Evolutionary conservation across 345 rosid species (phyloP).

Genomic region (Arabidopsis thaliana): DNA sequence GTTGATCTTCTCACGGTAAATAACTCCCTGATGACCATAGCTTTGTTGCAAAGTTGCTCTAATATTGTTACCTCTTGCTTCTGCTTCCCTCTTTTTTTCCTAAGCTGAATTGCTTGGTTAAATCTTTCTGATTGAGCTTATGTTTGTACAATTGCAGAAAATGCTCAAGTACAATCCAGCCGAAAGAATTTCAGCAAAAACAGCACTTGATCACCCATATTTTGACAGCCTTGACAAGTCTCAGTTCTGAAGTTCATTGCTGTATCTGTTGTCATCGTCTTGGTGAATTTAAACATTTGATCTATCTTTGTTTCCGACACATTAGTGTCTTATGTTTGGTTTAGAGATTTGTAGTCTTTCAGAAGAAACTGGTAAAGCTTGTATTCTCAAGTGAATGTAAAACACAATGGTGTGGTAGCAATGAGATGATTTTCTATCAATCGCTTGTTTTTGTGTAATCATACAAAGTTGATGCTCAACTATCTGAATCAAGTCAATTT

Average conservation of each 20-base stretch:
- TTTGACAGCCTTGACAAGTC: constrained; percentile 92
- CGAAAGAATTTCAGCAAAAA: constrained; percentile 86
- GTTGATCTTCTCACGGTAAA: constrained; percentile 83
- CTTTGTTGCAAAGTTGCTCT: not conserved
- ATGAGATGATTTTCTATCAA: not conserved
- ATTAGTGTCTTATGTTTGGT: constrained; percentile 16
- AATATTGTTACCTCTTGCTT: constrained; percentile 12
- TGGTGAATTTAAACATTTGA: constrained; percentile 49
- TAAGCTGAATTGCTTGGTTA: not conserved
- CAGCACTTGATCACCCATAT: constrained; percentile 89
- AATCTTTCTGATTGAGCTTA: constrained; percentile 25
- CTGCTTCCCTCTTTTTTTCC: not conserved
- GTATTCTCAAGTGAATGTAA: constrained; percentile 13
- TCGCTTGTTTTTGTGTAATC: not conserved
- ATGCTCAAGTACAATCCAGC: constrained; percentile 87
- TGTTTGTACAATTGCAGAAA: constrained; percentile 57
- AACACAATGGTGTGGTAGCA: constrained; percentile 2
- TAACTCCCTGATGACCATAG: not conserved
- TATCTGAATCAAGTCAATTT: not conserved
- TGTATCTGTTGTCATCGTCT: constrained; percentile 51
- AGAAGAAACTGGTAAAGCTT: not conserved
- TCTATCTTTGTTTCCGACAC: constrained; percentile 15
- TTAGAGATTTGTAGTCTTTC: constrained; percentile 10
- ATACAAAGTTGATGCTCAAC: not conserved
- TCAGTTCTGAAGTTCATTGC: constrained; percentile 61